Conservation (phyloP, 805 yeast genomes). For the Scheffersomyces stipitis region DNA sequence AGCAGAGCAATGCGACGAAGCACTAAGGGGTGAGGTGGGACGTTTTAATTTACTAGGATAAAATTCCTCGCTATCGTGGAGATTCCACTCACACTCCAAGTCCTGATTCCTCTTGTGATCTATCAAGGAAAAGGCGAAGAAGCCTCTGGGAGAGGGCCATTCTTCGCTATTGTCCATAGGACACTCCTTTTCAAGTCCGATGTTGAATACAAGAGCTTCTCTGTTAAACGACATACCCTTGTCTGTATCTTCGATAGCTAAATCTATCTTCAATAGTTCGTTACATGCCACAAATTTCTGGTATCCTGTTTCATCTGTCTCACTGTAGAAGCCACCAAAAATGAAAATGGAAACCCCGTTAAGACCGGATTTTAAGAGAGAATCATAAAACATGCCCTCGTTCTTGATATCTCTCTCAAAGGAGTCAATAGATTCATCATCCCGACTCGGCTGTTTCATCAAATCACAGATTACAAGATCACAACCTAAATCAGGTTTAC, state of each 20-base stretch:
- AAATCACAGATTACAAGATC: not conserved
- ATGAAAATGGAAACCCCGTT: constrained; percentile 27
- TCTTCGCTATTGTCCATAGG: constrained; percentile 1
- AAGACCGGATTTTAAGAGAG: constrained; percentile 7
- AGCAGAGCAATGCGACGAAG: constrained; percentile 1
- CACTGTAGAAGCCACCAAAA: constrained; percentile 39
- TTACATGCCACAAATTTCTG: constrained; percentile 28
- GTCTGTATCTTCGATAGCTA: constrained; percentile 21
- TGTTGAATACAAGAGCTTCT: constrained; percentile 18
- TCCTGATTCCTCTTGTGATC: constrained; percentile 17
- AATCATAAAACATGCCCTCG: constrained; percentile 7
- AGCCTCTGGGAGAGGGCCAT: constrained; percentile 42
- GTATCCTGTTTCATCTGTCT: constrained; percentile 11
- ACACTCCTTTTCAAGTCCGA: constrained; percentile 3
- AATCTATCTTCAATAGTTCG: constrained; percentile 36
- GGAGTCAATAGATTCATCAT: not conserved
- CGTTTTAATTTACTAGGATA: not conserved
- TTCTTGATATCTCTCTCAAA: not conserved
- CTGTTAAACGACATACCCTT: constrained; percentile 14
- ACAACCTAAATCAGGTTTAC: not conserved
- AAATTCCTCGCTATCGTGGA: constrained; percentile 1
- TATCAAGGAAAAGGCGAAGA: constrained; percentile 33
- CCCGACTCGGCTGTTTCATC: not conserved
- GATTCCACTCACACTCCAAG: constrained; percentile 18
- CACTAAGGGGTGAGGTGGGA: constrained; percentile 5